Percentiles rank a stretch among this genome's conserved stretches.
Evolutionary conservation across 495 filamentous ascomycete species (phyloP).

Genomic region (Aspergillus avenaceus): DNA sequence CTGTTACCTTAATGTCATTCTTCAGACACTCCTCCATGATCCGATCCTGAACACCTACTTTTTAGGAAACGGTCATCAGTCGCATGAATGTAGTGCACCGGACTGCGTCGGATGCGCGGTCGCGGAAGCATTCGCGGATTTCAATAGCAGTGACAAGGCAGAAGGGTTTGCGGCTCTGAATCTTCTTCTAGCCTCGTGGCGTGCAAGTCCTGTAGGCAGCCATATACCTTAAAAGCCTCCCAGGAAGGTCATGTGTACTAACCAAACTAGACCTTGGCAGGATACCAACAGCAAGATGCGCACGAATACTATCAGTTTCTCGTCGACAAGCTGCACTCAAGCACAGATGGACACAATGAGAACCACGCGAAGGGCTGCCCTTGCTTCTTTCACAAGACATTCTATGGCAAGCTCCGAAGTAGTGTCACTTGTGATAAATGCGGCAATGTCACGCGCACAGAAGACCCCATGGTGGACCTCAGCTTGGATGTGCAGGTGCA

Average conservation of each 20-base stretch:
- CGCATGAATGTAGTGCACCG: constrained; percentile 57
- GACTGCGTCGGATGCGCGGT: constrained; percentile 83
- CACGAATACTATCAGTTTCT: constrained; percentile 95
- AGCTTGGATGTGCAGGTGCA: constrained; percentile 69
- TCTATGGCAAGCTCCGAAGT: constrained; percentile 82
- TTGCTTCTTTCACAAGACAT: constrained; percentile 85
- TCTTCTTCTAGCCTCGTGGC: constrained; percentile 77
- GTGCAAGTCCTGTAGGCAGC: constrained; percentile 52
- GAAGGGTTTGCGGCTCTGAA: constrained; percentile 81
- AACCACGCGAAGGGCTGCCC: constrained; percentile 62
- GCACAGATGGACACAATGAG: constrained; percentile 34
- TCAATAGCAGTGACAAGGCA: constrained; percentile 73
- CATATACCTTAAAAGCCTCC: not conserved
- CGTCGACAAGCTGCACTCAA: constrained; percentile 72
- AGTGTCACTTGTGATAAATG: constrained; percentile 85
- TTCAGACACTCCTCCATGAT: constrained; percentile 86
- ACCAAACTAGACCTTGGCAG: constrained; percentile 67
- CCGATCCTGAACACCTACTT: constrained; percentile 82
- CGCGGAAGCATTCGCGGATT: constrained; percentile 88
- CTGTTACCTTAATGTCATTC: constrained; percentile 88
- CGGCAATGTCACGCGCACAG: constrained; percentile 67
- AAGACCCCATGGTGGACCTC: constrained; percentile 83
- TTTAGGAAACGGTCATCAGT: constrained; percentile 76
- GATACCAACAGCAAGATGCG: constrained; percentile 91
- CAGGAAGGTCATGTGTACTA: constrained; percentile 26